phyloP scores from a whole-genome alignment of 192 early-diverging fungal species.

The Entomortierella lignicola region DNA sequence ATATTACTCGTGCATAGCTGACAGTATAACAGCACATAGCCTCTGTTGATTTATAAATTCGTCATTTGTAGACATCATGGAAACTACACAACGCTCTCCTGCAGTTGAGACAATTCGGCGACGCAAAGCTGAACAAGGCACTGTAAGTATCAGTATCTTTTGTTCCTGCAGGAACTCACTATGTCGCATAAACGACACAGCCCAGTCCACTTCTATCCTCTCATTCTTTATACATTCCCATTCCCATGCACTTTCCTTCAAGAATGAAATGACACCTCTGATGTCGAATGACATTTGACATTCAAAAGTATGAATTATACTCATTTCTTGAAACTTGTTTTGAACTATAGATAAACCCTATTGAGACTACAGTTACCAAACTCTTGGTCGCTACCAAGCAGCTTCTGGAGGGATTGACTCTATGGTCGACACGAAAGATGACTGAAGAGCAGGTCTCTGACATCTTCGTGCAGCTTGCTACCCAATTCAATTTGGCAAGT shows the following conservation, averaged over 20 bases:
- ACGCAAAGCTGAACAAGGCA: slow-evolving; percentile 15
- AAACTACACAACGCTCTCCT: not conserved
- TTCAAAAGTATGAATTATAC: not conserved
- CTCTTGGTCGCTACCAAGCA: slow-evolving; percentile 61
- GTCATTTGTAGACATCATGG: not conserved
- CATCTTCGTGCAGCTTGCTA: slow-evolving; percentile 55
- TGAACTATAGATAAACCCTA: slow-evolving; percentile 52
- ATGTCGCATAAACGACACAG: not conserved
- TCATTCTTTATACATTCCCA: not conserved
- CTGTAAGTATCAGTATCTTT: slow-evolving; percentile 6
- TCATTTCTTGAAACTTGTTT: not conserved
- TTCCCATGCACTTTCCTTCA: not conserved
- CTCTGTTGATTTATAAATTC: not conserved
- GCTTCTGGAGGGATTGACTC: slow-evolving; percentile 59
- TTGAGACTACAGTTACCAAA: slow-evolving; percentile 62
- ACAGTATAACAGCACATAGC: not conserved
- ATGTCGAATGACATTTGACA: not conserved
- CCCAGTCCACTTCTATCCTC: not conserved
- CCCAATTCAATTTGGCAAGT: slow-evolving; percentile 59
- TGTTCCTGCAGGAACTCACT: not conserved
- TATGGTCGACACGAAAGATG: slow-evolving; percentile 55
- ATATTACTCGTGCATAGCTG: not conserved
- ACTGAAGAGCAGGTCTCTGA: slow-evolving; percentile 59
- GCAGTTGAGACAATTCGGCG: not conserved
- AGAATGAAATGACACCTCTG: not conserved